Evolutionary conservation across 2,329 filamentous ascomycete species (phyloP), one percentile per base, ranked within the genome.

Genomic region (Paecilomyces formosus): DNA sequence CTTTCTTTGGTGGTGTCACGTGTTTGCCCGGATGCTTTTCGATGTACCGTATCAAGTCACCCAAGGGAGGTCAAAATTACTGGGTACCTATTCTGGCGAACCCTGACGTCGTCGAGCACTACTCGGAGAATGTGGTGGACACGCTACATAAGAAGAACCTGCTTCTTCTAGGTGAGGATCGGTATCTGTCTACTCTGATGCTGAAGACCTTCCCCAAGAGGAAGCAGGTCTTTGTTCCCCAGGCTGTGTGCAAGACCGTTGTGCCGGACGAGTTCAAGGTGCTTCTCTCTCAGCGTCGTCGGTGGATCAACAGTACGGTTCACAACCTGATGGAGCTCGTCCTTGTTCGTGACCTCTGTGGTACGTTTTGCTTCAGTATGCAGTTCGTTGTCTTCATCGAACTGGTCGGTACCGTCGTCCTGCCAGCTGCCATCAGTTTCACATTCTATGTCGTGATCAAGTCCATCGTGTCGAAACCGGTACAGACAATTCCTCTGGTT

Each of bases 341-440:
- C 56, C 84, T 99, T 33, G 95, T 99, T 52, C 86, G 92, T 63
- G 94, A 99, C 79, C 84, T 99, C 15, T 99, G 94, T 71, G 94
- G 94, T 64, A 99, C 94, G 2, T 99, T 99, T 80, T 99, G 95
- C 81, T 99, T 99, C 81, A 96, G 91, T 75, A 99, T 99, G 94
- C 94, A 99, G 77, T 99, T 99, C 72, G 88, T 99, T 64, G 88
- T 99, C 62, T 96, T 92, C 72, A 89, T 99, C 70, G 94, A 99
- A 77, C 82, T 99, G 57, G 84, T 97, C 57, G 94, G 94, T 67
- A 99, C 95, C 1, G 81, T 99, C 57, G 94, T 99, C 11, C 82
- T 99, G 22, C 94, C 94, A 2, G 95, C 94, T 53, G 95, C 95
- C 65, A 97, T 99, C 72, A 88, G 90, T 3, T 99, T 99, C 74